These are phyloP conservation scores for Lactarius trivialis DNA, from an alignment of 768 basidiomycete genomes.

Conservation along the genomic window DNA sequence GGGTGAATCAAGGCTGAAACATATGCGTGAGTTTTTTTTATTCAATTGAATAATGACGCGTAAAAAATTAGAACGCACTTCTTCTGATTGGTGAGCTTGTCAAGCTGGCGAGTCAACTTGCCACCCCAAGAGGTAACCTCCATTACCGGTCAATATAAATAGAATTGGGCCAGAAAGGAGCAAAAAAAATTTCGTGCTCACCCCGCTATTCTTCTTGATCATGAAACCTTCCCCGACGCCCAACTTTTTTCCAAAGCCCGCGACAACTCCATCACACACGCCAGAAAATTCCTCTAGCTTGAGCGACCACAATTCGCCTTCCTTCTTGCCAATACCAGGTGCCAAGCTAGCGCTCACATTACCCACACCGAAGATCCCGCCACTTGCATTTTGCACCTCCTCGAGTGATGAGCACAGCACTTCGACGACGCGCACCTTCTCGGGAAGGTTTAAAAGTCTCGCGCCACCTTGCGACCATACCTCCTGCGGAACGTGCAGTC, in stretches of 20 bases:
- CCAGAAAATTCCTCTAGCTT: constrained; percentile 77
- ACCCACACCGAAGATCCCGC: constrained; percentile 70
- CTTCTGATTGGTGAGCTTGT: constrained; percentile 84
- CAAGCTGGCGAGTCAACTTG: constrained; percentile 66
- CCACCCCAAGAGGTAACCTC: constrained; percentile 63
- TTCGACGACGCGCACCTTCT: constrained; percentile 82
- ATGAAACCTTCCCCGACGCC: constrained; percentile 85
- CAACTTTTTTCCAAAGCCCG: constrained; percentile 80
- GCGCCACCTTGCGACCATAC: constrained; percentile 91
- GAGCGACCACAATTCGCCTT: constrained; percentile 70
- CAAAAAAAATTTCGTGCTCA: constrained; percentile 28
- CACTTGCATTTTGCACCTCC: constrained; percentile 65
- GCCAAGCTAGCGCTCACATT: constrained; percentile 70
- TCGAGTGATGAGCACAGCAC: constrained; percentile 74
- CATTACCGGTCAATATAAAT: neutral
- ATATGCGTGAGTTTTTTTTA: neutral
- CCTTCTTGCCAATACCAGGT: constrained; percentile 68
- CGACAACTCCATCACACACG: constrained; percentile 73
- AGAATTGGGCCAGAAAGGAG: neutral
- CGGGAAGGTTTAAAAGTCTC: constrained; percentile 71
- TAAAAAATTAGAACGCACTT: constrained; percentile 47
- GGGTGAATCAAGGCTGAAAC: constrained; percentile 75
- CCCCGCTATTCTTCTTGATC: constrained; percentile 65
- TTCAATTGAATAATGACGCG: neutral
- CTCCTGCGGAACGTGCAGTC: constrained; percentile 80